Evolutionary conservation across 345 rosid species (phyloP), one percentile per base, ranked within the genome.

Genomic region (Boechera retrofracta): DNA sequence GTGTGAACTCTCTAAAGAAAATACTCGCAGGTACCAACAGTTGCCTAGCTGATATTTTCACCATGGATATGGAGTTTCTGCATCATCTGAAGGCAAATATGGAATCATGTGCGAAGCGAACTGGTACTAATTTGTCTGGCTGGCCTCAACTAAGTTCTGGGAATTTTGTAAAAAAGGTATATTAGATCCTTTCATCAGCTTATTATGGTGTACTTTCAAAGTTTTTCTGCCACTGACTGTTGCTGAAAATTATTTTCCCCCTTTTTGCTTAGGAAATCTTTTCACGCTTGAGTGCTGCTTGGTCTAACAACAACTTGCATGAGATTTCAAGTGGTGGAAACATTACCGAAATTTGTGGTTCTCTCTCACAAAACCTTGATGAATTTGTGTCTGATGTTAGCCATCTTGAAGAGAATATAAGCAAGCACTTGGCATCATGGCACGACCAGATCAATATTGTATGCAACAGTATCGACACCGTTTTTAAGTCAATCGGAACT

Each of bases 61-160:
- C 85, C 13, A 77, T 82, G 84, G 90, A 92, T 76, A 69, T 81
- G 76, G 87, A 86, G 77, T 84, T 86, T 77, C 80, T 92, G 82
- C 84, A 79, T 76, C 81, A 84, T 77, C 77, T 94, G 77, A 88
- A 86, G 82, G 81, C 65, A 69, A 81, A 75, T 32, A 73, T 89
- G 75, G 83, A 80, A 47, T 86, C 85, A 77, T 82, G 78, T 77
- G 76, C 85, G 18, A 80, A 83, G 74, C 82, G 77, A 76, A 71
- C 64, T 38, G 71, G 76, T 61, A 47, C 81, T 70, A 57, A 75
- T 67, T 58, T 74, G 64, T 72, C 77, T 82, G 84, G 64, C 55
- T 72, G 59, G 59, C 84, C 88, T 56, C 83, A 67, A 52, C 48
- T 44, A 8, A 67, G 73, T 41, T 59, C 74, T 26, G 35, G 54